Percentiles rank a stretch among this genome's conserved stretches.
phyloP scores from a whole-genome alignment of 1,139 yeast species.

The Nadsonia commutata region DNA sequence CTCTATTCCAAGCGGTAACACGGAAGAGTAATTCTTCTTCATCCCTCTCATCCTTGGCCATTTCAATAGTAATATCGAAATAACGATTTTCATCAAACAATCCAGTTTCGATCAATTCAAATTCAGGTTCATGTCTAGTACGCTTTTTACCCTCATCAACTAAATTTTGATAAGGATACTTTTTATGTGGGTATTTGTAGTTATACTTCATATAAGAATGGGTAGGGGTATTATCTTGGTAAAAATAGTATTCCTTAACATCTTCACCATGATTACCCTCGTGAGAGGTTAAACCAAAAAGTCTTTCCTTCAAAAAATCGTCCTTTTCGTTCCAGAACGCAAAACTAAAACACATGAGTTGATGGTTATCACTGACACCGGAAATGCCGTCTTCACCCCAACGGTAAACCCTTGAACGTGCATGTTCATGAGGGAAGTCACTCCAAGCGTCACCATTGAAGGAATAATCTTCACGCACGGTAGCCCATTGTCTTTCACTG shows the following conservation, averaged over 20 bases:
- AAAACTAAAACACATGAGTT: conserved; percentile 57
- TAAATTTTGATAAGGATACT: conserved; percentile 71
- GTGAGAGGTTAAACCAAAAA: conserved; percentile 82
- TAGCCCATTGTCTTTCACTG: conserved; percentile 86
- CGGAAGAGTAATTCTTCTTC: conserved; percentile 72
- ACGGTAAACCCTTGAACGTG: conserved; percentile 68
- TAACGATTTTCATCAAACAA: conserved; percentile 67
- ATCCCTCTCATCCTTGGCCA: conserved; percentile 77
- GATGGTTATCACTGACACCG: conserved; percentile 82
- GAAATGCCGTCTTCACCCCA: conserved; percentile 98
- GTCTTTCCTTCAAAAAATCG: conserved; percentile 69
- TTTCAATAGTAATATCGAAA: conserved; percentile 81
- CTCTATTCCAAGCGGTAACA: conserved; percentile 80
- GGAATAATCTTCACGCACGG: conserved; percentile 88
- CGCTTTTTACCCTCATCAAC: conserved; percentile 56
- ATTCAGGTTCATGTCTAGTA: conserved; percentile 51
- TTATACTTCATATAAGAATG: conserved; percentile 88
- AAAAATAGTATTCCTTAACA: conserved; percentile 73
- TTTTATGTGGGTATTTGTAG: conserved; percentile 80
- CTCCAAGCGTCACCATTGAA: conserved; percentile 83
- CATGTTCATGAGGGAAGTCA: conserved; percentile 78
- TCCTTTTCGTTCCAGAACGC: conserved; percentile 92
- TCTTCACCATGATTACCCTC: conserved; percentile 97
- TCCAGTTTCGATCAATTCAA: conserved; percentile 62
- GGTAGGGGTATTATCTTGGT: conserved; percentile 83